Evolutionary conservation across 345 rosid genomes (phyloP).

Genomic region (Microthlaspi erraticum): DNA sequence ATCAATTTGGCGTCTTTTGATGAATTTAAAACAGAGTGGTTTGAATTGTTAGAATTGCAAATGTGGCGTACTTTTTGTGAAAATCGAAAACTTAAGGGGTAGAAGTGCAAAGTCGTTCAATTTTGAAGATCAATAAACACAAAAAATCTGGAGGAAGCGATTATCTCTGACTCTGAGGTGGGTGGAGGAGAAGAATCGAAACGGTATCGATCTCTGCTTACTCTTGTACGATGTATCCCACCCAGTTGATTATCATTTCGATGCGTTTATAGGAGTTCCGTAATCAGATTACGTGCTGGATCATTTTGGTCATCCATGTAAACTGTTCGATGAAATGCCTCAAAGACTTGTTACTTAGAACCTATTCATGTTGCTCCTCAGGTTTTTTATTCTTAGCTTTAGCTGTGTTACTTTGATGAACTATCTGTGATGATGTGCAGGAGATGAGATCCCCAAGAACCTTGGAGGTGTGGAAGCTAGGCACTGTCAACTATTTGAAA

Average conservation of each 20-base stretch:
- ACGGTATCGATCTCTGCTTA: slow-evolving; percentile 1
- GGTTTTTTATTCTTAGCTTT: slow-evolving; percentile 5
- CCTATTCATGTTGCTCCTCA: slow-evolving; percentile 12
- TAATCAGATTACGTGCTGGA: no score
- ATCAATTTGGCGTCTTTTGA: background rate
- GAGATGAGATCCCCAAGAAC: slow-evolving; percentile 63
- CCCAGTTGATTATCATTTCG: background rate
- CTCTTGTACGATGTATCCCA: background rate
- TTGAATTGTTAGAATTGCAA: background rate
- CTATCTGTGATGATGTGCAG: slow-evolving; percentile 32
- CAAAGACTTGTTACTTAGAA: slow-evolving; percentile 11
- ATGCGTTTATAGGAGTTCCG: background rate
- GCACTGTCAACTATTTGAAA: slow-evolving; percentile 69
- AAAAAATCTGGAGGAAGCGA: background rate
- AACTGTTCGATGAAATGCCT: slow-evolving; percentile 44
- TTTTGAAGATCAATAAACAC: background rate
- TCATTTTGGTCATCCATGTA: background rate
- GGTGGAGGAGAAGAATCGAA: slow-evolving; percentile 31
- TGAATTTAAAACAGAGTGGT: background rate
- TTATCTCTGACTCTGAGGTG: slow-evolving; percentile 16
- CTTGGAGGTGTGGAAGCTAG: slow-evolving; percentile 80
- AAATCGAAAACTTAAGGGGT: slow-evolving; percentile 7
- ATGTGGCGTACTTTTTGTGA: slow-evolving; percentile 8
- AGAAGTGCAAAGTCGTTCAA: slow-evolving; percentile 19
- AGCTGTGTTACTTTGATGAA: background rate